A percentile compares a stretch with the other conserved stretches of the same genome.
Conservation (phyloP, 163 green algal species). For the Trebouxiophyceae sp. region DNA sequence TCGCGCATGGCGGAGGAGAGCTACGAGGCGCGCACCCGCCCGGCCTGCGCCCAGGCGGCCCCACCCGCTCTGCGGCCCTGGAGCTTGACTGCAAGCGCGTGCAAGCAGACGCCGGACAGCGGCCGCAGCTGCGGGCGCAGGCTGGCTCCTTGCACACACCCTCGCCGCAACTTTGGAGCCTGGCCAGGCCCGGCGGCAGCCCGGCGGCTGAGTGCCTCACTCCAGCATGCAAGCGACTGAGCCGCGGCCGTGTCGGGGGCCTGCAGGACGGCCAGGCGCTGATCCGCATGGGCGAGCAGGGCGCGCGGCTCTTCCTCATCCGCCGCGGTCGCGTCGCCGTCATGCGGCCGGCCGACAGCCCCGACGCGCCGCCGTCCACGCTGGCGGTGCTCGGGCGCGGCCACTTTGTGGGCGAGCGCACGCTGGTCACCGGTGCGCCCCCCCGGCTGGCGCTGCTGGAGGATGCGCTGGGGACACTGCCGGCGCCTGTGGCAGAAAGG, state of each 20-base stretch:
- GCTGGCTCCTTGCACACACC: too few relatives aligned
- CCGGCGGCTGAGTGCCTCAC: too few relatives aligned
- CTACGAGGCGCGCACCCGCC: conserved; percentile 29
- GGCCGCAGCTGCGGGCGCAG: too few relatives aligned
- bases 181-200: too few relatives aligned
- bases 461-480: too few relatives aligned
- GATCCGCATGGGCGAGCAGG: conserved; percentile 54
- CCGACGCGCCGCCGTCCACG: conserved; percentile 38
- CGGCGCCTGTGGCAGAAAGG: too few relatives aligned
- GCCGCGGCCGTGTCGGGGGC: background rate
- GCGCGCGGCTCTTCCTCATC: conserved; percentile 65
- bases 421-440: conserved; percentile 51
- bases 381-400: conserved; percentile 51
- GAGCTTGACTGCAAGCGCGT: too few relatives aligned
- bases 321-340: conserved; percentile 58
- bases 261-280: conserved; percentile 47
- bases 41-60: too few relatives aligned
- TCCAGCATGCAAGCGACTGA: background rate
- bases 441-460: too few relatives aligned
- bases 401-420: conserved; percentile 69
- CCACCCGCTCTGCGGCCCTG: too few relatives aligned
- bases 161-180: too few relatives aligned
- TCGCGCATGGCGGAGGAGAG: conserved; percentile 49
- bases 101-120: too few relatives aligned
- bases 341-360: conserved; percentile 35